Percentiles rank a stretch among this genome's conserved stretches.
These are phyloP conservation scores for Metarhizium rileyi DNA, from an alignment of 2,329 filamentous ascomycete species.

Conservation along the genomic window DNA sequence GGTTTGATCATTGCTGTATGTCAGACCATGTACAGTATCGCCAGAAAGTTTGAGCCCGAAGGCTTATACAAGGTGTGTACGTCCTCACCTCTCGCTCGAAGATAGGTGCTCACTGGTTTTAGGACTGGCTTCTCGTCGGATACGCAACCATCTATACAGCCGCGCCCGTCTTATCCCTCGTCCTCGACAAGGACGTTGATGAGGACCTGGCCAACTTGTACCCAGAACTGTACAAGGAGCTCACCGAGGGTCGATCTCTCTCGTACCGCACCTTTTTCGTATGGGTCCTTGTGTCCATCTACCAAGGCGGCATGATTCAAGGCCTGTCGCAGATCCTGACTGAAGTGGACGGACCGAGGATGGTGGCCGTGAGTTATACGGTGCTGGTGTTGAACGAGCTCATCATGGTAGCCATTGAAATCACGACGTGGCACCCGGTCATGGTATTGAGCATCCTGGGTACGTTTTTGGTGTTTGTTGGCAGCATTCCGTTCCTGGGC, in stretches of 20 bases:
- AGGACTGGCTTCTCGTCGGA: slow-evolving; percentile 92
- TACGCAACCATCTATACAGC: slow-evolving; percentile 97
- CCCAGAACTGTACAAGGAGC: slow-evolving; percentile 92
- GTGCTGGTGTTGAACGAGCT: slow-evolving; percentile 90
- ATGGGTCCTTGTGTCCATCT: slow-evolving; percentile 91
- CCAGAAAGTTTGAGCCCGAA: slow-evolving; percentile 83
- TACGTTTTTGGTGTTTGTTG: slow-evolving; percentile 72
- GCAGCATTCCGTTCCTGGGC: slow-evolving; percentile 74
- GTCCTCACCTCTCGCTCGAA: not conserved
- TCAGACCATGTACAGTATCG: slow-evolving; percentile 95
- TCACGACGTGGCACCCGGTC: slow-evolving; percentile 92
- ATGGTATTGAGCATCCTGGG: slow-evolving; percentile 82
- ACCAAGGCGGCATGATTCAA: slow-evolving; percentile 92
- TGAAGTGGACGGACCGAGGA: slow-evolving; percentile 59
- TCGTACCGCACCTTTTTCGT: slow-evolving; percentile 93
- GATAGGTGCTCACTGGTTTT: slow-evolving; percentile 12
- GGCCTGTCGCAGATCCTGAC: slow-evolving; percentile 85
- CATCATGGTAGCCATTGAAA: slow-evolving; percentile 92
- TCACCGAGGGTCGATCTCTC: slow-evolving; percentile 79
- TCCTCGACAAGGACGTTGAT: slow-evolving; percentile 91
- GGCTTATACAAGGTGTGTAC: slow-evolving; percentile 66
- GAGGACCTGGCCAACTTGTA: slow-evolving; percentile 90
- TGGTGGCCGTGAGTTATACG: slow-evolving; percentile 88
- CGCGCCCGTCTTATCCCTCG: slow-evolving; percentile 81
- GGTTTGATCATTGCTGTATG: slow-evolving; percentile 92